A percentile compares a stretch with the other conserved stretches of the same genome.
Conservation (phyloP, 2,329 filamentous ascomycete species). For the Calonectria crousiana region DNA sequence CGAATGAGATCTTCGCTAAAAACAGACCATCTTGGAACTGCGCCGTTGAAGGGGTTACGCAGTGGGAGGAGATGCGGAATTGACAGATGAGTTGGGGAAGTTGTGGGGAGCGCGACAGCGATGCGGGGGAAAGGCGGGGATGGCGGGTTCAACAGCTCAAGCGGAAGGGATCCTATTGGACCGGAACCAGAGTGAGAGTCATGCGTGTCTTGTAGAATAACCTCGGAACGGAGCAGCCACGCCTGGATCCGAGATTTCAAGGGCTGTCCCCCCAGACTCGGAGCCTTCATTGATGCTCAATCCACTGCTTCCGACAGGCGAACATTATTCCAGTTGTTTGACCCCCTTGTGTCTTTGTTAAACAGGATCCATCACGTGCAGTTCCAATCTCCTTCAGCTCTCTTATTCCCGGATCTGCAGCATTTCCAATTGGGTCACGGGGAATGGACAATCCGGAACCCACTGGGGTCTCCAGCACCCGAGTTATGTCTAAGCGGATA, state of each 20-base stretch:
- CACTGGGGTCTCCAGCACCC: neutral
- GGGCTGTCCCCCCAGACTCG: neutral
- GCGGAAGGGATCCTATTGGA: neutral
- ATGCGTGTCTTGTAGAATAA: neutral
- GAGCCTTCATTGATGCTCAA: slow-evolving; percentile 4
- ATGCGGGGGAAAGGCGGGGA: slow-evolving; percentile 9
- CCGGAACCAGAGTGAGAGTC: neutral
- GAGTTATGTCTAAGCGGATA: slow-evolving; percentile 49
- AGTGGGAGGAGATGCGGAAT: slow-evolving; percentile 45
- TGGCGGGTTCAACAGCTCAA: neutral
- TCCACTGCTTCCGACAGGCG: slow-evolving; percentile 5
- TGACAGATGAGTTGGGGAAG: slow-evolving; percentile 21
- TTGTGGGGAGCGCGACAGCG: neutral
- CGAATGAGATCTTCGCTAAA: slow-evolving; percentile 46
- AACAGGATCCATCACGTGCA: neutral
- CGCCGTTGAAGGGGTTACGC: slow-evolving; percentile 34
- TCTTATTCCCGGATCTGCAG: slow-evolving; percentile 9
- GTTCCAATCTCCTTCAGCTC: neutral
- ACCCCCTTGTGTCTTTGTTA: neutral
- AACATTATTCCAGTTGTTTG: neutral
- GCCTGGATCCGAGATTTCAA: neutral
- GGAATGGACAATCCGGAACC: slow-evolving; percentile 24
- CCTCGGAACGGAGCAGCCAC: neutral
- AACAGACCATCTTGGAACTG: slow-evolving; percentile 43
- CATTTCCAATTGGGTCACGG: neutral